Base-by-base conservation (phyloP, 2,329 filamentous ascomycete genomes). In the Colletotrichum lini region DNA sequence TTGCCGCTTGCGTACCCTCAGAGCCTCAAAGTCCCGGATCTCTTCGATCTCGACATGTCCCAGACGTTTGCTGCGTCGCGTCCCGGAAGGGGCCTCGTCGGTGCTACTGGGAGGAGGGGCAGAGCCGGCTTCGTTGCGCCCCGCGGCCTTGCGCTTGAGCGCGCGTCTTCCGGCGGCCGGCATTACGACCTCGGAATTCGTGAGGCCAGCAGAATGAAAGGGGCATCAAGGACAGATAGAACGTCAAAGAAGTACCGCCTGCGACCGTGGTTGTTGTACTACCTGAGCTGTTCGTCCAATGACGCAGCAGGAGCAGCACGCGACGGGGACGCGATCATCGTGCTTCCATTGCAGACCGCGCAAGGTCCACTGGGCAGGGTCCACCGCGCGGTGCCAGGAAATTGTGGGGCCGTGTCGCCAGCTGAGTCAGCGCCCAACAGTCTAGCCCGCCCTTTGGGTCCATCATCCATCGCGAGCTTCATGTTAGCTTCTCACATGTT, bases 61-160 rank as follows among this genome's bases (percentile, higher is more conserved):
- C 21, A 67, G 44, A 16, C 65, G 65, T n/a, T 58, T 67, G 65
- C 65, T 67, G 40, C 65, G 65, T 30, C 56, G 65, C 16, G 23
- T 44, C 16, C 47, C 49, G 3, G 57, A 13, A n/a, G 57, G 30
- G 18, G 8, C 13, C 18, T 40, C n/a, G 40, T 61, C 58, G 44
- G 2, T n/a, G 45, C 30, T 61, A 4, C 18, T 40, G 10, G 45
- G n/a, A 9, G 45, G 58, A 40, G 53, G 9, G 23, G 18, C 1
- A 38, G 35, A n/a, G 56, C 15, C 21, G 9, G 26, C 40, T 30
- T 50, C 40, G 18, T 16, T 23, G 21, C 4, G 21, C 13, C 38
- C 38, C 38, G 56, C 56, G 42, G 40, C 26, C 13, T 12, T 42
- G n/a, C 35, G 40, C 18, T 42, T 42, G 1, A n/a, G 10, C 35